Evolutionary conservation across 2,329 filamentous ascomycete species (phyloP), one percentile per base, ranked within the genome.

Genomic region (Huntiella abstrusa): DNA sequence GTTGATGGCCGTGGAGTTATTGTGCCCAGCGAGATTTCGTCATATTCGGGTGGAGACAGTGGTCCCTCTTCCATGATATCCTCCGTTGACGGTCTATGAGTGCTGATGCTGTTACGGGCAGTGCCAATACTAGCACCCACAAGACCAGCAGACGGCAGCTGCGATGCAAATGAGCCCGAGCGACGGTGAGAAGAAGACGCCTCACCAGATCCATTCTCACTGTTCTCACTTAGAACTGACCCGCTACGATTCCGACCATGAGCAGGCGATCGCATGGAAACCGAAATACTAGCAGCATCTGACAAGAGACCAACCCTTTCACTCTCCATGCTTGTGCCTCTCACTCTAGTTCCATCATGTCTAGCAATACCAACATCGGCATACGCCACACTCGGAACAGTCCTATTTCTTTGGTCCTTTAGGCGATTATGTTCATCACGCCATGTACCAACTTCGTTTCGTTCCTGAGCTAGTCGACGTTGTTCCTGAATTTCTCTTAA

Each of bases 331-430:
- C 80, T 86, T 55, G 77, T 80, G 33, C 79, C 80, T 28, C 83
- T 71, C 22, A 91, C 62, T 40, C 83, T 68, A 1, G 80, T 83
- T 43, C 83, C 83, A 54, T 91, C 83, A 54, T 83, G 81, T 39
- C 80, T 69, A 1, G 80, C 82, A 11, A 87, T 72, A 33, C 83
- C 83, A 4, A 91, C 60, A 37, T 83, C 80, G 7, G 72, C 80
- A 54, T 91, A 91, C 38, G 77, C 76, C 13, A 91, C 83, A 47
- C 76, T 79, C 39, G 80, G 83, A 3, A 85, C 76, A 12, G 80
- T 70, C 19, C 79, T 69, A 48, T 80, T 40, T 13, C 82, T 69
- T 51, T 68, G 67, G 11, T 70, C 67, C 55, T 72, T 74, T 38
- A 75, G 63, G 7, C 70, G 66, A 7, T 70, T 67, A 51, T 76